Conservation (phyloP, 2,329 filamentous ascomycete species). For the Fusarium pseudograminearum region DNA sequence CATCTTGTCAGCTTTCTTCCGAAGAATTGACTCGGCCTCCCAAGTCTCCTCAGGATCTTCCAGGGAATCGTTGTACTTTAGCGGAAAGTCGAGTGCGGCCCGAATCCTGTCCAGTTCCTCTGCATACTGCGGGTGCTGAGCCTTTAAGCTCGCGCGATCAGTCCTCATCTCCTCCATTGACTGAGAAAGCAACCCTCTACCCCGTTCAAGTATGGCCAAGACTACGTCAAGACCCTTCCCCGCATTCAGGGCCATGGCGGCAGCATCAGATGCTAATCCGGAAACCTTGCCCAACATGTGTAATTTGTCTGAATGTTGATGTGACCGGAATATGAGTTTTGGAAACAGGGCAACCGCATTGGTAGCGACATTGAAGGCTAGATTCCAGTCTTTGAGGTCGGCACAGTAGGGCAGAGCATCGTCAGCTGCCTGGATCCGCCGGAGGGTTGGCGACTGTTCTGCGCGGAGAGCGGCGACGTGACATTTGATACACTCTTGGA, state of each 20-base stretch:
- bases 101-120: background rate
- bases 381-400: background rate
- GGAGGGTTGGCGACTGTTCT: background rate
- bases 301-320: background rate
- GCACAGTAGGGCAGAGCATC: background rate
- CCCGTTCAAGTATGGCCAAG: background rate
- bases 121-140: background rate
- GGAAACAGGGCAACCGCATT: too few species aligned
- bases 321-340: background rate
- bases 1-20: background rate
- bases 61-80: background rate
- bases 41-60: background rate
- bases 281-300: background rate
- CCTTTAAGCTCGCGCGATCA: background rate
- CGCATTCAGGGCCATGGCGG: background rate
- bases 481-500: background rate
- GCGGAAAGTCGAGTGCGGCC: background rate
- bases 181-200: background rate
- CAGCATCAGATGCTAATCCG: background rate
- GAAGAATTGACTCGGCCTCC: background rate
- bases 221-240: fast-evolving
- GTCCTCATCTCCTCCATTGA: constrained; percentile 3
- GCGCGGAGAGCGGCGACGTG: background rate
- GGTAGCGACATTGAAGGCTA: background rate
- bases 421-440: background rate